These are phyloP conservation scores for Letharia lupina DNA, from an alignment of 495 filamentous ascomycete species.

Conservation along the genomic window DNA sequence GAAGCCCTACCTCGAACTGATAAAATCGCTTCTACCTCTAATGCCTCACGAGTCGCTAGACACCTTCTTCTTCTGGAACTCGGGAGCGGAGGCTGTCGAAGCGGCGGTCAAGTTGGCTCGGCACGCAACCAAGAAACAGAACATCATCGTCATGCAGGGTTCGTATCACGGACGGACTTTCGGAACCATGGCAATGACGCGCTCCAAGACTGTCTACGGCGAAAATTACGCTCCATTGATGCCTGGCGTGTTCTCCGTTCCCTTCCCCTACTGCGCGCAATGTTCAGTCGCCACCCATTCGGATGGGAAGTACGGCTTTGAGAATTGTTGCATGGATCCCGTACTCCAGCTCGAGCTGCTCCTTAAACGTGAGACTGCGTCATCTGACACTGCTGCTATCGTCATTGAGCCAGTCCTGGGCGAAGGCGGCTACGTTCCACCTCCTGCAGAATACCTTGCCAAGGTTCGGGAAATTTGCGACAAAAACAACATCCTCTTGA, in stretches of 20 bases:
- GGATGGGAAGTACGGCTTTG: constrained; percentile 20
- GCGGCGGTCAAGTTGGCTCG: constrained; percentile 48
- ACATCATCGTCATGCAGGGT: constrained; percentile 24
- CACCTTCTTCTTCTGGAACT: constrained; percentile 24
- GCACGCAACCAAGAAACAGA: constrained; percentile 30
- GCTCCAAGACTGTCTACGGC: constrained; percentile 25
- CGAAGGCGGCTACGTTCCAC: constrained; percentile 33
- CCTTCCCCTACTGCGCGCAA: constrained; percentile 20
- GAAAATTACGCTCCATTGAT: constrained; percentile 25
- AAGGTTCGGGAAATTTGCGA: constrained; percentile 34
- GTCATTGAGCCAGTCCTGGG: constrained; percentile 22
- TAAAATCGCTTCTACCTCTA: constrained; percentile 17
- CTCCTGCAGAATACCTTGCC: constrained; percentile 35
- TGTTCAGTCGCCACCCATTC: constrained; percentile 11
- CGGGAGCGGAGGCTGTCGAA: constrained; percentile 47
- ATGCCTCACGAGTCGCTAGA: constrained; percentile 24
- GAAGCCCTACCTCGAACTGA: constrained; percentile 22
- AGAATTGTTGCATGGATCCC: constrained; percentile 25
- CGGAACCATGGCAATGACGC: constrained; percentile 23
- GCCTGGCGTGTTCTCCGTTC: constrained; percentile 23
- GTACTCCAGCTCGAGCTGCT: constrained; percentile 18
- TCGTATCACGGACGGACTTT: constrained; percentile 24
- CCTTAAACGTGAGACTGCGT: constrained; percentile 17
- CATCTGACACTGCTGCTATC: constrained; percentile 20
- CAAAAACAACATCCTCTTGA: constrained; percentile 35